Evolutionary conservation across 345 rosid species (phyloP).

Genomic region (Eucalyptus cloeziana): DNA sequence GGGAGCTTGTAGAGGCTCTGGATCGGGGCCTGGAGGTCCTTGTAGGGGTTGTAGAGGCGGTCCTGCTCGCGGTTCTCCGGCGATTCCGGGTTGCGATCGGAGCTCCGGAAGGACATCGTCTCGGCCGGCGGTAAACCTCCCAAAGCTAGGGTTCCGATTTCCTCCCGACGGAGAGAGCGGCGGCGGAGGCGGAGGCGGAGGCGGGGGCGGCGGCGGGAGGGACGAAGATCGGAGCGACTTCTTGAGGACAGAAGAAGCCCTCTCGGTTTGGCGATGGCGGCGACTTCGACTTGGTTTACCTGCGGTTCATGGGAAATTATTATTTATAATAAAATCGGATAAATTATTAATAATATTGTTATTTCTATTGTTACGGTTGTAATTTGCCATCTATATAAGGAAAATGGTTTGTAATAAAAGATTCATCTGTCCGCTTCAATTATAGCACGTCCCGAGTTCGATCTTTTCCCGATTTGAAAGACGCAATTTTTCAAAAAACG

Average conservation of each 20-base stretch:
- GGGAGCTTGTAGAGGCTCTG: constrained; percentile 73
- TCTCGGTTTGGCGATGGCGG: background rate
- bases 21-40: constrained; percentile 47
- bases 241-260: background rate
- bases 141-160: background rate
- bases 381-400: background rate
- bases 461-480: background rate
- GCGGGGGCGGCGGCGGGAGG: background rate
- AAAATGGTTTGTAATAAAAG: background rate
- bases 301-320: background rate
- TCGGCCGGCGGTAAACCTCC: background rate
- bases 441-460: background rate
- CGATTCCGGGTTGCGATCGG: constrained; percentile 29
- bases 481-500: background rate
- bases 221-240: background rate
- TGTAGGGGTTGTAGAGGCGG: constrained; percentile 88
- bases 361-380: background rate
- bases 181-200: background rate
- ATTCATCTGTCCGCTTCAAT: background rate
- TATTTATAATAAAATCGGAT: background rate
- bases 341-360: background rate
- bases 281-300: background rate
- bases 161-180: background rate
- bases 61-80: background rate
- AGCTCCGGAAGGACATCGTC: constrained; percentile 2